These are phyloP conservation scores for Rhizodiscina lignyota DNA, from an alignment of 495 filamentous ascomycete genomes.

Conservation along the genomic window DNA sequence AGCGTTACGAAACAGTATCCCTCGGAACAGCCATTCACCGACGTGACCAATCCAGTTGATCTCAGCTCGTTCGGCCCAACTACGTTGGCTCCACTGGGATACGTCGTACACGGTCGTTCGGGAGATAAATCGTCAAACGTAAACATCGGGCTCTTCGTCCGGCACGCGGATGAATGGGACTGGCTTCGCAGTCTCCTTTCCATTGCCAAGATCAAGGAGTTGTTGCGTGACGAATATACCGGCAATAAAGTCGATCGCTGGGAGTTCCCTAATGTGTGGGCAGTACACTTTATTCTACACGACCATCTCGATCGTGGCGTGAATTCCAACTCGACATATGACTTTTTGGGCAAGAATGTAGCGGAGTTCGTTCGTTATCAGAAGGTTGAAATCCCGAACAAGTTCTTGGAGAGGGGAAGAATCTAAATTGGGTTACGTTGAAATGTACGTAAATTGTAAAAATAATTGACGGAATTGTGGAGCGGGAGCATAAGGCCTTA, in stretches of 20 bases:
- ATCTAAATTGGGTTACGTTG: too few species aligned
- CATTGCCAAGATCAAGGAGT: constrained; percentile 7
- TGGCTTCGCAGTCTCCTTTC: constrained; percentile 12
- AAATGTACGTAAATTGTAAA: too few species aligned
- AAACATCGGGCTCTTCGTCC: constrained; percentile 17
- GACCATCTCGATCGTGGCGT: constrained; percentile 38
- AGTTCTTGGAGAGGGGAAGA: constrained; percentile 18
- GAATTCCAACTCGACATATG: constrained; percentile 29
- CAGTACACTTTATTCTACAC: constrained; percentile 38
- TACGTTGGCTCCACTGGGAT: constrained; percentile 10
- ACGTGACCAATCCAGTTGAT: not conserved
- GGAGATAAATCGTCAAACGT: constrained; percentile 16
- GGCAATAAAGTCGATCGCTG: constrained; percentile 20
- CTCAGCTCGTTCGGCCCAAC: constrained; percentile 6
- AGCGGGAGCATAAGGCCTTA: too few species aligned
- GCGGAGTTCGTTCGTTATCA: constrained; percentile 33
- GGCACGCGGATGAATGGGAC: constrained; percentile 12
- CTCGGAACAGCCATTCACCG: constrained; percentile 9
- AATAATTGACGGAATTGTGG: too few species aligned
- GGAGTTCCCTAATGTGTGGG: constrained; percentile 26
- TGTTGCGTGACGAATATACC: constrained; percentile 14
- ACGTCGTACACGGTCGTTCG: constrained; percentile 12
- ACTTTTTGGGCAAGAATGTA: constrained; percentile 40
- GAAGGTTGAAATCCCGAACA: constrained; percentile 31
- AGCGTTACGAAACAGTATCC: constrained; percentile 9